Percentiles rank a stretch among this genome's conserved stretches.
Evolutionary conservation across 768 basidiomycete genomes (phyloP).

Genomic region (Boletus speciosus): DNA sequence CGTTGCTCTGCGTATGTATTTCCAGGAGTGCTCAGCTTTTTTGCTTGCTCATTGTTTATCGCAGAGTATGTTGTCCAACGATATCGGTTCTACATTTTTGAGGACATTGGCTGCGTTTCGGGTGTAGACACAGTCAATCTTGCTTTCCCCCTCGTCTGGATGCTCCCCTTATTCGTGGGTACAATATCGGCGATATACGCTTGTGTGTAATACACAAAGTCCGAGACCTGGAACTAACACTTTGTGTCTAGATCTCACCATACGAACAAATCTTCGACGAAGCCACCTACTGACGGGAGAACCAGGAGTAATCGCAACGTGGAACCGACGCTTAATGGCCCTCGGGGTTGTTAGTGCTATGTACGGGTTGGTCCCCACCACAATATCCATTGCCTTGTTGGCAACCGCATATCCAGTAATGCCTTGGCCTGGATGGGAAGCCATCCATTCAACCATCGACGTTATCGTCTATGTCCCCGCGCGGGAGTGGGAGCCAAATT

Average conservation of each 20-base stretch:
- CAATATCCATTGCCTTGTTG: conserved; percentile 7
- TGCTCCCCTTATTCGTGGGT: conserved; percentile 46
- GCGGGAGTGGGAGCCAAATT: conserved; percentile 7
- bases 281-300: not conserved
- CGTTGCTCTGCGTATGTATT: conserved; percentile 29
- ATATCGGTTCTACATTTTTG: conserved; percentile 49
- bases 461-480: conserved; percentile 7
- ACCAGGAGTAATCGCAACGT: not conserved
- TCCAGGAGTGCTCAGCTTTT: too few species aligned
- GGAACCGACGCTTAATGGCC: conserved; percentile 14
- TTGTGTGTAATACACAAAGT: conserved; percentile 8
- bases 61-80: conserved; percentile 48
- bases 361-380: conserved; percentile 13
- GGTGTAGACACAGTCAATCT: conserved; percentile 32
- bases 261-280: conserved; percentile 2
- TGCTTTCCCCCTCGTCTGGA: conserved; percentile 40
- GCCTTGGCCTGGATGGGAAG: conserved; percentile 22
- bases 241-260: conserved; percentile 5
- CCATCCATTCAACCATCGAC: conserved; percentile 12
- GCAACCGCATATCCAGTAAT: conserved; percentile 5
- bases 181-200: conserved; percentile 43
- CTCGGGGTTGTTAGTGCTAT: conserved; percentile 4
- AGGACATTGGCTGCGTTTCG: conserved; percentile 45
- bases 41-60: conserved; percentile 1
- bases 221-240: not conserved